These are phyloP conservation scores for Nematocida sp. DNA, from an alignment of 371 early-diverging fungal genomes.

Conservation along the genomic window DNA sequence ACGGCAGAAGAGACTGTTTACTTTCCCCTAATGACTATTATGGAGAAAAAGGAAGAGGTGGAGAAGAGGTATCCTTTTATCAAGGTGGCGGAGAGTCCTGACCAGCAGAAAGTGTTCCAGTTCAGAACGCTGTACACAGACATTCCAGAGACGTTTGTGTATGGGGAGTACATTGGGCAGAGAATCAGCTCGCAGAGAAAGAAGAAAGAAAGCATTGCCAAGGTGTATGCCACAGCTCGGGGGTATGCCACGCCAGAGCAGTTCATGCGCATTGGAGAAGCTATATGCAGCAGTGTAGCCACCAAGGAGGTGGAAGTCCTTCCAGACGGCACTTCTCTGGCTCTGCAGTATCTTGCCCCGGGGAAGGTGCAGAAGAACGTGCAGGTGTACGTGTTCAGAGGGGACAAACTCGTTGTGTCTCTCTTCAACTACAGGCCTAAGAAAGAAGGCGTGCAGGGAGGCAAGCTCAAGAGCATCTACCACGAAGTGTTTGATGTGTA, in stretches of 20 bases:
- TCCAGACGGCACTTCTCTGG: constrained; percentile 12
- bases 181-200: background rate
- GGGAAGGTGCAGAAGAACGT: background rate
- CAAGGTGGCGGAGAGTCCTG: background rate
- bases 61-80: background rate
- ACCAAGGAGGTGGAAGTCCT: background rate
- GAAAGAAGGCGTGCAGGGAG: background rate
- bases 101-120: background rate
- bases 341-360: background rate
- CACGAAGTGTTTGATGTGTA: background rate
- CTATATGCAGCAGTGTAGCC: background rate
- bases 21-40: background rate
- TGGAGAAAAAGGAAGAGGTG: background rate
- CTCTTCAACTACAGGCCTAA: background rate
- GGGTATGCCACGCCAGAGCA: constrained; percentile 11
- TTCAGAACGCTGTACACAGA: constrained; percentile 2
- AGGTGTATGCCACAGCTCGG: background rate
- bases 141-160: constrained; percentile 6
- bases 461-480: background rate
- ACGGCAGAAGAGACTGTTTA: background rate
- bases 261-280: background rate
- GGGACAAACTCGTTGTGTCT: constrained; percentile 7
- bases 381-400: constrained; percentile 12
- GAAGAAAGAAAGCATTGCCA: background rate
- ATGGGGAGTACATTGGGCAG: background rate